Conservation (phyloP, 148 eudicot species). For the Pharnaceum exiguum region DNA sequence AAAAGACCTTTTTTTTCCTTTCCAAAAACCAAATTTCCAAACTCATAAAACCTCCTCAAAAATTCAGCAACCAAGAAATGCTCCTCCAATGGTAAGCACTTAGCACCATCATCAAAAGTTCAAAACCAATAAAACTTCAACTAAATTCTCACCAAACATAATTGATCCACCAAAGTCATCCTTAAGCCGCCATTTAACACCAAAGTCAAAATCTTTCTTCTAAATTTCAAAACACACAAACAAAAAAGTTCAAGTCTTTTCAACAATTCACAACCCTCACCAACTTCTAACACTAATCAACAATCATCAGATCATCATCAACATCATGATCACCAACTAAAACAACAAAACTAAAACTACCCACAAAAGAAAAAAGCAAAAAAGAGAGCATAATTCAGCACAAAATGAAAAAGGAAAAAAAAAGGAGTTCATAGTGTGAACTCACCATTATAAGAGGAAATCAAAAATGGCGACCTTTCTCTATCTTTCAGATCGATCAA, state of each 20-base stretch:
- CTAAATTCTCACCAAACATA: background rate
- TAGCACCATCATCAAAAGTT: no score
- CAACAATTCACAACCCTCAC: background rate
- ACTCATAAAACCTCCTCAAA: background rate
- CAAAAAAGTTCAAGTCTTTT: slow-evolving; percentile 1
- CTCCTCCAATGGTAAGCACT: no score
- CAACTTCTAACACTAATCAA: background rate
- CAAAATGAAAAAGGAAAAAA: no score
- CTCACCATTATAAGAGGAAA: slow-evolving; percentile 21
- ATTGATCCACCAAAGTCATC: slow-evolving; percentile 20
- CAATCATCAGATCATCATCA: slow-evolving; percentile 3
- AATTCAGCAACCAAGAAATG: slow-evolving; percentile 2
- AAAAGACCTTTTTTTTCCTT: background rate
- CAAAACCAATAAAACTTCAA: slow-evolving; percentile 4
- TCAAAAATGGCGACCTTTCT: slow-evolving; percentile 26
- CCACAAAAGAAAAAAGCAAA: background rate
- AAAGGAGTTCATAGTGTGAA: background rate
- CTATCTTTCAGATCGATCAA: slow-evolving; percentile 3
- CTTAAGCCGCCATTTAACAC: background rate
- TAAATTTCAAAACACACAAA: background rate
- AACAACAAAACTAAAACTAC: background rate
- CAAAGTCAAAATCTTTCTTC: slow-evolving; percentile 15
- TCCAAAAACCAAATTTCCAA: background rate
- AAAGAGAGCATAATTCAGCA: background rate
- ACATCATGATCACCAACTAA: background rate